These are phyloP conservation scores for Pseudozyma sp. DNA, from an alignment of 1,284 basidiomycete species.

Conservation along the genomic window DNA sequence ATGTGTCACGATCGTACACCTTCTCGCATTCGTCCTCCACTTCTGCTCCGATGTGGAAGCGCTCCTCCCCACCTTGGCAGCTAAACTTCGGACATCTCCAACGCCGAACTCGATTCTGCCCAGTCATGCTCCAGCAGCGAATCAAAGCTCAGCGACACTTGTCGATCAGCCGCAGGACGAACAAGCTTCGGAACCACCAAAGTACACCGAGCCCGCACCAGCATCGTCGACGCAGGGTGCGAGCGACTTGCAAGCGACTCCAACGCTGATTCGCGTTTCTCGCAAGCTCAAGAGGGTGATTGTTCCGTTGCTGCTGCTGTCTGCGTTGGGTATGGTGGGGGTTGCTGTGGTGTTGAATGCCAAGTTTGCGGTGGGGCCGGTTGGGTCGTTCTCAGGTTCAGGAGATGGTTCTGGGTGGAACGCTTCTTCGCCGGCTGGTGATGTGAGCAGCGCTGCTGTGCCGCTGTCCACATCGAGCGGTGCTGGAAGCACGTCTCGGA, in stretches of 20 bases:
- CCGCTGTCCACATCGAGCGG: background rate
- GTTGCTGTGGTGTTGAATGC: slow-evolving; percentile 33
- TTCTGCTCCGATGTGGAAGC: slow-evolving; percentile 19
- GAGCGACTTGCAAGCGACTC: background rate
- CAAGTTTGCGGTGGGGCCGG: slow-evolving; percentile 22
- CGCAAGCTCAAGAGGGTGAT: slow-evolving; percentile 18
- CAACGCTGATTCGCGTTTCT: slow-evolving; percentile 3
- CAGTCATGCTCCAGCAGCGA: background rate
- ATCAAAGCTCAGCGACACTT: slow-evolving; percentile 16
- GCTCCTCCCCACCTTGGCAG: slow-evolving; percentile 10
- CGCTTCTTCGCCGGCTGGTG: background rate
- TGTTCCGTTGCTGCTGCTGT: slow-evolving; percentile 16
- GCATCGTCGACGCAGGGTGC: background rate
- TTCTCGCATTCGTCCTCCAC: slow-evolving; percentile 20
- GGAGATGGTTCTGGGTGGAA: background rate
- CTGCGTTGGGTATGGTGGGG: slow-evolving; percentile 9
- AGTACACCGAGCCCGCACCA: slow-evolving; percentile 7
- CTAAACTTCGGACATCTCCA: background rate
- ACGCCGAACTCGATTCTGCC: background rate
- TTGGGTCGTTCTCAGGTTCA: background rate
- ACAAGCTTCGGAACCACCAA: slow-evolving; percentile 6
- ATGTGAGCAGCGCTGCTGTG: background rate
- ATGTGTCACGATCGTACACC: slow-evolving; percentile 8
- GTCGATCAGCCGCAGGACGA: slow-evolving; percentile 3
- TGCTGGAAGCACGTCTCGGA: background rate